Conservation (phyloP, 805 yeast genomes). For the Naumovozyma baii region DNA sequence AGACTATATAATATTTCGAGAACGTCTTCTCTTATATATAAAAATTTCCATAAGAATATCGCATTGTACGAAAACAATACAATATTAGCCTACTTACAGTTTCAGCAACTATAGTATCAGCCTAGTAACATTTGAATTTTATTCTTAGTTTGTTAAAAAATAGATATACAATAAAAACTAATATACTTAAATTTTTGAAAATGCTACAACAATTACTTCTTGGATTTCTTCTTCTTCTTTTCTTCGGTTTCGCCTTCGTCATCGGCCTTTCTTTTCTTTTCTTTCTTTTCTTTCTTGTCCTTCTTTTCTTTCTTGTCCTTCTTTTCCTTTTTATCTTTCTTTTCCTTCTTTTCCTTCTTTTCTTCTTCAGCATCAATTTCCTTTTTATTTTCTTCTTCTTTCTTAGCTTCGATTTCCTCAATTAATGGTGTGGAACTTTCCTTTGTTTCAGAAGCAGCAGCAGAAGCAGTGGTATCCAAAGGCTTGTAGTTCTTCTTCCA, state of each 20-base stretch:
- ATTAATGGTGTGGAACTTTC: constrained; percentile 37
- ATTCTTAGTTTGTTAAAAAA: constrained; percentile 1
- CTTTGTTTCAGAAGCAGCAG: constrained; percentile 26
- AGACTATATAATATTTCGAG: too few species aligned
- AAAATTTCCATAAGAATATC: too few species aligned
- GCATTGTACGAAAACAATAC: not conserved
- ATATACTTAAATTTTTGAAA: not conserved
- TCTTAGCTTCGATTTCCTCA: constrained; percentile 29
- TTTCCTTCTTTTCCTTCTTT: constrained; percentile 45
- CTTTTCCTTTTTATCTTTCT: constrained; percentile 46
- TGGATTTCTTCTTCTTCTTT: constrained; percentile 35
- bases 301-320: constrained; percentile 34
- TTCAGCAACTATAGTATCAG: too few species aligned
- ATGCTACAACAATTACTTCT: constrained; percentile 26
- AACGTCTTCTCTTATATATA: too few species aligned
- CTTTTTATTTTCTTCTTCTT: constrained; percentile 36
- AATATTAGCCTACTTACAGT: too few species aligned
- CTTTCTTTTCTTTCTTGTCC: constrained; percentile 34
- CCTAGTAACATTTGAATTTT: too few species aligned
- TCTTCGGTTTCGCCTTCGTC: constrained; percentile 28
- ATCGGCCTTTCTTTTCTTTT: constrained; percentile 27
- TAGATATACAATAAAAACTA: constrained; percentile 1
- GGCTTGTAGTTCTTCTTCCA: constrained; percentile 85
- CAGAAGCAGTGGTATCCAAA: constrained; percentile 40
- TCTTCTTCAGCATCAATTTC: constrained; percentile 49